phyloP scores from a whole-genome alignment of 2,329 filamentous ascomycete species.

The Colletotrichum cereale region DNA sequence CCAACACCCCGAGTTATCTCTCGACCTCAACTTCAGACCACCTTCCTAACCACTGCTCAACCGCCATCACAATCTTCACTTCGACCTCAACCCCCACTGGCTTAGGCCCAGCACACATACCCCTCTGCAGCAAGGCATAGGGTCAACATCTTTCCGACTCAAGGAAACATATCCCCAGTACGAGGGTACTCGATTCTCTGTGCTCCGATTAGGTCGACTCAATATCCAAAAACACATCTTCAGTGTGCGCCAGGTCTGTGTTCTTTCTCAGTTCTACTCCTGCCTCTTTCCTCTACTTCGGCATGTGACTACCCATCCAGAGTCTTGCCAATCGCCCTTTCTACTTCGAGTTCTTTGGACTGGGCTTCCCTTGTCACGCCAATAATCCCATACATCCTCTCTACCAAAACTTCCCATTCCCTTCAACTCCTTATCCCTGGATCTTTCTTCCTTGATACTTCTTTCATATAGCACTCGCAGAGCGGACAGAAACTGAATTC shows the following conservation, averaged over 20 bases:
- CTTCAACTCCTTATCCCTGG: background rate
- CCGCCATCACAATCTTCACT: no score
- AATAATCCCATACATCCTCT: background rate
- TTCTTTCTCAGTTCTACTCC: no score
- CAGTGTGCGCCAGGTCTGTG: background rate
- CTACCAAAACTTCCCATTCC: no score
- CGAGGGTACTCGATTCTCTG: background rate
- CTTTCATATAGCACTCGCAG: background rate
- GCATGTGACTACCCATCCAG: background rate
- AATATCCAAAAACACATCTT: background rate
- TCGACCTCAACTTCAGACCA: background rate
- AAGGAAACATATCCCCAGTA: background rate
- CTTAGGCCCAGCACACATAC: background rate
- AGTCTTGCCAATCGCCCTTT: background rate
- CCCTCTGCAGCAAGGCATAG: background rate
- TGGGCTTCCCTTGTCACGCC: background rate
- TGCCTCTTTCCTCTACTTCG: background rate
- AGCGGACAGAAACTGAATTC: background rate
- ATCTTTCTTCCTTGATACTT: background rate
- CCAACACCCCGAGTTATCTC: no score
- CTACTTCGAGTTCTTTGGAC: background rate
- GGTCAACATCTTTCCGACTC: background rate
- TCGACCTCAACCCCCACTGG: background rate
- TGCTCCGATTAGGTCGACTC: background rate
- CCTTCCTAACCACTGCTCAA: background rate